phyloP scores from a whole-genome alignment of 2,329 filamentous ascomycete species.

The Xylaria sp. region DNA sequence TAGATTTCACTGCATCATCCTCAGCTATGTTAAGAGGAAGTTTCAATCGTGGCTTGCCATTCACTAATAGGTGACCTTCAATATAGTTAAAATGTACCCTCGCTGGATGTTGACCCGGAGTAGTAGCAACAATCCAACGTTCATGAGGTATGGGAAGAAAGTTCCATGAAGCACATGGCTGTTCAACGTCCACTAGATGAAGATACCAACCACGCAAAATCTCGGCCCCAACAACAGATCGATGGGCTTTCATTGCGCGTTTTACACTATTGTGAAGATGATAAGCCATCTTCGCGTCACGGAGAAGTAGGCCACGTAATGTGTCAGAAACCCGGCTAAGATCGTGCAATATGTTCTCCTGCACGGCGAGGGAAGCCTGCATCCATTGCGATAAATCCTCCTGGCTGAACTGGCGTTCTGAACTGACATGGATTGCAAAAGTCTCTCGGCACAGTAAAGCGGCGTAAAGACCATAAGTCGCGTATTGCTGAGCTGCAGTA shows the following conservation, averaged over 20 bases:
- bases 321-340: constrained; percentile 48
- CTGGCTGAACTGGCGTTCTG: constrained; percentile 23
- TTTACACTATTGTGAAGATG: constrained; percentile 50
- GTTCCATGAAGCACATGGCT: constrained; percentile 48
- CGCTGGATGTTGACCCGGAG: constrained; percentile 29
- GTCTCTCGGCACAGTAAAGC: constrained; percentile 61
- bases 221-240: constrained; percentile 40
- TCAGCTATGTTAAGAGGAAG: constrained; percentile 63
- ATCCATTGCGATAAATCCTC: constrained; percentile 41
- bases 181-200: constrained; percentile 31
- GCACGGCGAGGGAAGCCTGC: constrained; percentile 50
- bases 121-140: constrained; percentile 39
- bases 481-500: constrained; percentile 47
- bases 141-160: constrained; percentile 39
- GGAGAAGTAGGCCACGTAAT: constrained; percentile 54
- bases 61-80: constrained; percentile 51
- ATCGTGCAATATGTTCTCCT: constrained; percentile 57
- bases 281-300: constrained; percentile 58
- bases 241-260: constrained; percentile 46
- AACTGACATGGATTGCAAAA: constrained; percentile 30
- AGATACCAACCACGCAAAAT: constrained; percentile 56
- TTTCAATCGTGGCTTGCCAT: constrained; percentile 52
- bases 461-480: constrained; percentile 62
- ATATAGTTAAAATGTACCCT: constrained; percentile 50
- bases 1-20: constrained; percentile 60